Evolutionary conservation across 2,329 filamentous ascomycete species (phyloP).

Genomic region (Periglandula ipomoeae): DNA sequence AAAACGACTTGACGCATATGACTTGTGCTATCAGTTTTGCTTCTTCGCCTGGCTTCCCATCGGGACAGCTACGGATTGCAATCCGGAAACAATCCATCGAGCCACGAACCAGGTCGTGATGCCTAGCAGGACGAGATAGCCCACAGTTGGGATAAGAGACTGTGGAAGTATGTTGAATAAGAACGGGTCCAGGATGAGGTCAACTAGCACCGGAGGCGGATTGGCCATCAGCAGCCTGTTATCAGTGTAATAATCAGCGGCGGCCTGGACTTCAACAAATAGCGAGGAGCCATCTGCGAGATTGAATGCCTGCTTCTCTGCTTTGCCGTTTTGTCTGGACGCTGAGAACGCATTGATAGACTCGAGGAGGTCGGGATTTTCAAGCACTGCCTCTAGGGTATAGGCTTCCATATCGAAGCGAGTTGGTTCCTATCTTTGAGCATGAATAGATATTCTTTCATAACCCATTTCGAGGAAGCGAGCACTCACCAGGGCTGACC

Average conservation of each 20-base stretch:
- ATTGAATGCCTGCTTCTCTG: background rate
- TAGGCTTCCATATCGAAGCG: slow-evolving; percentile 62
- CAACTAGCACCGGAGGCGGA: slow-evolving; percentile 66
- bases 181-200: slow-evolving; percentile 82
- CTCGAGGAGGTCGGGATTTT: slow-evolving; percentile 51
- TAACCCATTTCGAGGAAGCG: slow-evolving; percentile 1
- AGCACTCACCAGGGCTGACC: slow-evolving; percentile 74
- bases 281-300: slow-evolving; percentile 36
- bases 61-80: slow-evolving; percentile 18
- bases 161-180: slow-evolving; percentile 68
- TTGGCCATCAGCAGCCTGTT: slow-evolving; percentile 65
- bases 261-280: slow-evolving; percentile 64
- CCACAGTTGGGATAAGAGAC: slow-evolving; percentile 64
- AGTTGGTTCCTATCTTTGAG: slow-evolving; percentile 69
- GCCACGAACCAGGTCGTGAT: slow-evolving; percentile 35
- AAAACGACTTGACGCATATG: background rate
- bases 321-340: slow-evolving; percentile 28
- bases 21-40: slow-evolving; percentile 18
- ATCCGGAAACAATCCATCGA: slow-evolving; percentile 19
- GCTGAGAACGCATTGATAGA: slow-evolving; percentile 56
- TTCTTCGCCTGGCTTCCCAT: slow-evolving; percentile 26
- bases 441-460: background rate
- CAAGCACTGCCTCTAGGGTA: slow-evolving; percentile 51
- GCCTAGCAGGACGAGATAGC: slow-evolving; percentile 59
- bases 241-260: slow-evolving; percentile 77